Evolutionary conservation across 2,329 filamentous ascomycete genomes (phyloP), one percentile per base, ranked within the genome.

Genomic region (Scorias spongiosa): DNA sequence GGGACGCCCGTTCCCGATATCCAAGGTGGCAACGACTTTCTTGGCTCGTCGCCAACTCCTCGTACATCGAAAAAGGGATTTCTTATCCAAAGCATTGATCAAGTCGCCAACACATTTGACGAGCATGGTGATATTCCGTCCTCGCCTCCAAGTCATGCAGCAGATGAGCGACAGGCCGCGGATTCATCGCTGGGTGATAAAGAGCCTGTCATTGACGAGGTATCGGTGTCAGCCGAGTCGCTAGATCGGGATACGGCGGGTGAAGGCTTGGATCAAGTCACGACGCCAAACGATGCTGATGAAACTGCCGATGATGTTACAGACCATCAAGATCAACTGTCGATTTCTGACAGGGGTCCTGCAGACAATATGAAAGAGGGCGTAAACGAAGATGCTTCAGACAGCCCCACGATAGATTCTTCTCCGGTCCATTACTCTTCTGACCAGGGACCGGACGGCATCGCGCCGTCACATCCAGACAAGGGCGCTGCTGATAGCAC

Each of bases 41-140:
- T 71, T 15, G 66, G 63, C 10, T 74, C 70, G 6, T 74, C 71
- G n/a, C 71, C 71, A 2, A 74, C 70, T 2, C 69, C 70, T 29
- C 63, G 59, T 18, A 64, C 65, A 17, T 49, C 46, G 38, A 47
- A 44, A 29, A 36, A 64, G 32, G 38, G 37, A 8, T 43, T 39
- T 9, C 9, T 14, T 2, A 20, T 26, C 6, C 17, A 28, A 29
- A 26, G 15, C 20, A 12, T 17, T 45, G 43, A 26, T 44, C 39
- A 10, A 40, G 29, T 20, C 11, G 38, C 10, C 5, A 26, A 36
- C 34, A 39, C 44, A 11, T 2, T 34, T 10, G 41, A 43, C 32
- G 41, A 45, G 2, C 26, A 20, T 14, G 44, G 42, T 18, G 43
- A 45, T 10, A 17, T 29, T 9, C 39, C 39, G 5, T 46, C 42